A percentile compares a stretch with the other conserved stretches of the same genome.
These are phyloP conservation scores for Colletotrichum sp. DNA, from an alignment of 2,329 filamentous ascomycete genomes.

Conservation along the genomic window DNA sequence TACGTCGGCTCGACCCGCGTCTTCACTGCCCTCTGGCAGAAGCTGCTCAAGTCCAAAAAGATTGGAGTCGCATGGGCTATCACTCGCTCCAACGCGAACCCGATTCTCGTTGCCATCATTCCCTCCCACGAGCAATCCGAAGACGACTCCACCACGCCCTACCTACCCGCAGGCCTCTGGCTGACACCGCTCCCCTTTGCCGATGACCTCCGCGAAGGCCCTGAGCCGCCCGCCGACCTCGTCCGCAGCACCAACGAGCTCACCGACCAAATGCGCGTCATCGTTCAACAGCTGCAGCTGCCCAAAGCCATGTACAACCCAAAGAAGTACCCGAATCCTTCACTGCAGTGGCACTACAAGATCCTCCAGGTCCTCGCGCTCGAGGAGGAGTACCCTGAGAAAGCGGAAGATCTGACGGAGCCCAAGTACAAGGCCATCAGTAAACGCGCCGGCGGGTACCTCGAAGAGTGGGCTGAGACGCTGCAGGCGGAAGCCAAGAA, in stretches of 20 bases:
- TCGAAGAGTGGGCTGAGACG: slow-evolving; percentile 76
- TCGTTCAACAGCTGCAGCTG: slow-evolving; percentile 86
- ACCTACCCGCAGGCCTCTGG: slow-evolving; percentile 85
- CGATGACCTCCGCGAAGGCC: slow-evolving; percentile 83
- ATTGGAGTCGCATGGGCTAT: slow-evolving; percentile 92
- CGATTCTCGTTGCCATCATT: slow-evolving; percentile 80
- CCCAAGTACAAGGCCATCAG: slow-evolving; percentile 88
- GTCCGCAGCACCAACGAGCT: slow-evolving; percentile 71
- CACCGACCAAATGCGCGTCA: slow-evolving; percentile 80
- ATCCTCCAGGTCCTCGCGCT: slow-evolving; percentile 91
- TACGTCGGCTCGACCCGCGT: slow-evolving; percentile 91
- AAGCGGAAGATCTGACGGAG: slow-evolving; percentile 76
- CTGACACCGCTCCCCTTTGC: slow-evolving; percentile 86
- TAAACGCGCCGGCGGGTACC: slow-evolving; percentile 82
- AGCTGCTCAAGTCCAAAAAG: slow-evolving; percentile 79
- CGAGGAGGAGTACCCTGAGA: slow-evolving; percentile 86
- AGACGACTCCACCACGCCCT: slow-evolving; percentile 69
- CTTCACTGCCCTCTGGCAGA: slow-evolving; percentile 89
- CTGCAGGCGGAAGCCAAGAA: slow-evolving; percentile 62
- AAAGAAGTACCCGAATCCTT: slow-evolving; percentile 86
- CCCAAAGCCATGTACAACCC: slow-evolving; percentile 88
- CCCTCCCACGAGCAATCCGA: slow-evolving; percentile 73
- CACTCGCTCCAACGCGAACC: slow-evolving; percentile 78
- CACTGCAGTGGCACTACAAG: slow-evolving; percentile 95
- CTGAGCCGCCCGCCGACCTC: slow-evolving; percentile 63